Base-by-base conservation (phyloP, 768 basidiomycete species). In the Boletus eberwhitei region DNA sequence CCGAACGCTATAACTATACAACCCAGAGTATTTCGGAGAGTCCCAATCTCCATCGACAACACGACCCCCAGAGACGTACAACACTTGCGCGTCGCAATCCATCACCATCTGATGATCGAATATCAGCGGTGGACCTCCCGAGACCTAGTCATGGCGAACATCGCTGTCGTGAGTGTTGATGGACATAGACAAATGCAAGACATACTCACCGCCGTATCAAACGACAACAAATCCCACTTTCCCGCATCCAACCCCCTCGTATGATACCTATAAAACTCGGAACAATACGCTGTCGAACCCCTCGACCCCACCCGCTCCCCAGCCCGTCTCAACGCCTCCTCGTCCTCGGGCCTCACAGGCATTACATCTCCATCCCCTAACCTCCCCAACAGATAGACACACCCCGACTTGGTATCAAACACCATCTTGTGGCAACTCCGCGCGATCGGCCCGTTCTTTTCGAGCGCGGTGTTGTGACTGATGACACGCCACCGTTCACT, bases 91-190 rank as follows among this genome's bases (percentile, higher is more conserved):
- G 5, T 86, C 84, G 38, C 78, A 78, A 61, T 92, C 90, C 63
- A 91, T 81, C 32, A 75, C 85, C 83, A 92, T 87, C 69, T 90
- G 88, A 60, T 91, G 90, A 64, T 92, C 90, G 59, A 84, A 88
- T 38, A 91, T 74, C 34, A 90, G 71, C 1, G 85, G 84, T 2
- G 90, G 90, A 1, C 88, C 89, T 2, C 83, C 85, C 5, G 79
- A 77, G 0, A 75, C 67, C 89, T 89, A 37, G 11, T 17, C 42
- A 22, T 17, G 29, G 3, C 3, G 7, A 29, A 4, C 31, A 46
- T 32, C 8, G 5, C 21, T 3, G 13, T 26, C 16, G 3, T 61
- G 14, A 60, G 54, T 11, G 11, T 12, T 22, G n/a, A 24, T 16
- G 2, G 7, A 24, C 26, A 7, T 3, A n/a, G 19, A 3, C 3